Percentiles rank a stretch among this genome's conserved stretches.
phyloP scores from a whole-genome alignment of 129 eudicot genomes.

The Lactuca sativa region DNA sequence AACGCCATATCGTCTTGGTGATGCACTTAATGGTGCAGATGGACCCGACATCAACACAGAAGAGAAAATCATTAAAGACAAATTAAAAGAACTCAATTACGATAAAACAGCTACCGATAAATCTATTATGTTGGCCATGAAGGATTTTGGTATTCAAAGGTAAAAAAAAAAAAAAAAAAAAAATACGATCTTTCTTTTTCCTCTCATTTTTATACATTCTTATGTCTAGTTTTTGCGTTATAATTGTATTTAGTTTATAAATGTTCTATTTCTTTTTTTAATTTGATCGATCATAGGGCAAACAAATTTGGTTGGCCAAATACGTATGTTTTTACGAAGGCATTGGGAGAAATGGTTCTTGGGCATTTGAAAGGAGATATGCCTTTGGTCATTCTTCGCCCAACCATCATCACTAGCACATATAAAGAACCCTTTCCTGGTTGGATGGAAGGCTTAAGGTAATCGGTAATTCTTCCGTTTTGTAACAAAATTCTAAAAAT shows the following conservation, averaged over 20 bases:
- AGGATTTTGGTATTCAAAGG: conserved; percentile 71
- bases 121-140: conserved; percentile 40
- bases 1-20: conserved; percentile 51
- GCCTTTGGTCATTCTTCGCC: conserved; percentile 45
- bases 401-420: conserved; percentile 57
- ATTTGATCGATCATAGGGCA: conserved; percentile 25
- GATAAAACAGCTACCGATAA: conserved; percentile 31
- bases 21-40: conserved; percentile 47
- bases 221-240: no score
- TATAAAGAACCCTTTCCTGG: conserved; percentile 65
- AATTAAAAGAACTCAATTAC: conserved; percentile 28
- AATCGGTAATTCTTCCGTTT: no score
- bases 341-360: conserved; percentile 61
- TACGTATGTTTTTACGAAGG: conserved; percentile 58
- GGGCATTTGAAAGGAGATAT: conserved; percentile 33
- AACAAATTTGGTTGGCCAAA: conserved; percentile 59
- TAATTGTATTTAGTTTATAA: not conserved
- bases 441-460: conserved; percentile 56
- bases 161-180: not conserved
- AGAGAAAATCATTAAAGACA: conserved; percentile 44
- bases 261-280: not conserved
- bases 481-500: no score
- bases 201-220: not conserved
- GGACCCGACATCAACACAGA: conserved; percentile 56
- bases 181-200: not conserved